These are phyloP conservation scores for Solanum bukasovii DNA, from an alignment of 257 asterid genomes.

Conservation along the genomic window DNA sequence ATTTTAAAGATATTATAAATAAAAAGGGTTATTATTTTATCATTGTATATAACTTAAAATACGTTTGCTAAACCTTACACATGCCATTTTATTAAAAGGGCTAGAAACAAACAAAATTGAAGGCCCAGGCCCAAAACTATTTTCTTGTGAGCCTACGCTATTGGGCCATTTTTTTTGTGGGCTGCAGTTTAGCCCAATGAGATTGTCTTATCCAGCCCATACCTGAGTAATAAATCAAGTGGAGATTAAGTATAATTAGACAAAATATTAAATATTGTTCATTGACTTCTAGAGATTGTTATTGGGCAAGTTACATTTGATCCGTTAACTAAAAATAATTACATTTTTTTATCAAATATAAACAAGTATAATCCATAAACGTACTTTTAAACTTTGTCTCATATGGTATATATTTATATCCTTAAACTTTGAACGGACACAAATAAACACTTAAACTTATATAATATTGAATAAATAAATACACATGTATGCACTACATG, in stretches of 20 bases:
- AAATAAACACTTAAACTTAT: accelerated
- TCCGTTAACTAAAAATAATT: too few species aligned
- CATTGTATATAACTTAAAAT: too few species aligned
- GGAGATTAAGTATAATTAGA: neutral
- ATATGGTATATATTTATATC: too few species aligned
- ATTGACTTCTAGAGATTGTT: neutral
- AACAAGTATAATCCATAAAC: neutral
- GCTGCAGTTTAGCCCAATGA: neutral
- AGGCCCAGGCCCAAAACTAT: neutral
- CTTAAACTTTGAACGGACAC: accelerated
- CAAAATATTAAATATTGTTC: neutral
- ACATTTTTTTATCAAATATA: neutral
- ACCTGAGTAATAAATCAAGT: neutral
- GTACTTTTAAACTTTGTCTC: too few species aligned
- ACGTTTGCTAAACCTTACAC: neutral
- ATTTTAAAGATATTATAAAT: neutral
- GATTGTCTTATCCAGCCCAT: neutral
- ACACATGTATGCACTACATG: accelerated
- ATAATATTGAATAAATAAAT: too few species aligned
- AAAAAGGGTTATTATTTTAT: neutral
- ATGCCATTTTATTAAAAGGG: neutral
- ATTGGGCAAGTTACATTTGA: neutral
- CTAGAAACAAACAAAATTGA: neutral
- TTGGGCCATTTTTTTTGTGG: neutral
- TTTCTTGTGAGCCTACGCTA: neutral